phyloP scores from a whole-genome alignment of 2,329 filamentous ascomycete species.

The Sporothrix euskadiensis region DNA sequence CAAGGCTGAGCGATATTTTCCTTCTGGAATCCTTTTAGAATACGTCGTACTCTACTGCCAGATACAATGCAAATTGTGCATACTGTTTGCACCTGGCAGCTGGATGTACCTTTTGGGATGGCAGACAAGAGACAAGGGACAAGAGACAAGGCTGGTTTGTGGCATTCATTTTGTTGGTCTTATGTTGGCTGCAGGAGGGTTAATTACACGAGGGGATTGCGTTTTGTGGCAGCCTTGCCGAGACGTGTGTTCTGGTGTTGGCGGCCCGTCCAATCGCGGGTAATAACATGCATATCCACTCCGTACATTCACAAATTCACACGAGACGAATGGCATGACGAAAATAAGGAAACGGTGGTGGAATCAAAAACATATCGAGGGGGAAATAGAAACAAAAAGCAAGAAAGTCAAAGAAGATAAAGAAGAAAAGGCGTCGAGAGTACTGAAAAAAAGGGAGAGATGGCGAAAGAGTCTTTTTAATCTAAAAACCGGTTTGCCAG shows the following conservation, averaged over 20 bases:
- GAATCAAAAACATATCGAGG: slow-evolving; percentile 6
- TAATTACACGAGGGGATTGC: slow-evolving; percentile 17
- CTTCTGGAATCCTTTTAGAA: too few relatives aligned
- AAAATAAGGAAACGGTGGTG: neutral
- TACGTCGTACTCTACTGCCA: neutral
- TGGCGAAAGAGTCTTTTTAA: neutral
- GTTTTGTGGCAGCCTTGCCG: neutral
- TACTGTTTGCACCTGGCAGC: neutral
- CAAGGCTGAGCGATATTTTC: neutral
- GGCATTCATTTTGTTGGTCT: neutral
- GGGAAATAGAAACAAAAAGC: neutral
- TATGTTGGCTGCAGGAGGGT: slow-evolving; percentile 1
- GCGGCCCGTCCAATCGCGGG: neutral
- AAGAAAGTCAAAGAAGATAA: slow-evolving; percentile 6
- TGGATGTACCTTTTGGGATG: neutral
- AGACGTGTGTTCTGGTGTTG: neutral
- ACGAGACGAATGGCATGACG: neutral
- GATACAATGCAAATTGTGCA: neutral
- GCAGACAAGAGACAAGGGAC: slow-evolving; percentile 13
- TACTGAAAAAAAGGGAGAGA: neutral
- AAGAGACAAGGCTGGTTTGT: slow-evolving; percentile 3
- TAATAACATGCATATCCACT: neutral
- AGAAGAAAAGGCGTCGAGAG: neutral
- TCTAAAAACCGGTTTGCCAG: neutral
- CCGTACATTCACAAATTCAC: neutral